Conservation (phyloP, 495 filamentous ascomycete species). For the Clohesyomyces aquaticus region DNA sequence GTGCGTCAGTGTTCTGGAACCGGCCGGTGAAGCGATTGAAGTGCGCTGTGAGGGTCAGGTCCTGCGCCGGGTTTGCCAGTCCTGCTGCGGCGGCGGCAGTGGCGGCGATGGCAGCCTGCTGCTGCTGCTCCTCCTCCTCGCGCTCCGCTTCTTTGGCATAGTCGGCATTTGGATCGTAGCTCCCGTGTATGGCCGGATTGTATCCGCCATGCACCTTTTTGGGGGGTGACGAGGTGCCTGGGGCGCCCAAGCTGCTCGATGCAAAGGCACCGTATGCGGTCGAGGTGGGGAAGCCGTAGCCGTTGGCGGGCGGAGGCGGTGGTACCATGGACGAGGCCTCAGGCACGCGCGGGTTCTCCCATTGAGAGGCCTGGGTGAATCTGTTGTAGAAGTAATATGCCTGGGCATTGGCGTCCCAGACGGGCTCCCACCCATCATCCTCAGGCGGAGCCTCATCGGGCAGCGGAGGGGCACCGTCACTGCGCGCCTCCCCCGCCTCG, state of each 20-base stretch:
- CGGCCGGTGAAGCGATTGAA: slow-evolving; percentile 95
- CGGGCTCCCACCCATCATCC: slow-evolving; percentile 89
- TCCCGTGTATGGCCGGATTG: slow-evolving; percentile 93
- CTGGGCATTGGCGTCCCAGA: slow-evolving; percentile 74
- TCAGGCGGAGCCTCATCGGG: slow-evolving; percentile 47
- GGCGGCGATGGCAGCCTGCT: slow-evolving; percentile 40
- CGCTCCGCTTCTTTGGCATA: slow-evolving; percentile 61
- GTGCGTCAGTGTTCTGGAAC: slow-evolving; percentile 68
- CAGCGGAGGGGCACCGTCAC: slow-evolving; percentile 54
- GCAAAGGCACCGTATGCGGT: slow-evolving; percentile 16
- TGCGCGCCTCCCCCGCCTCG: background rate
- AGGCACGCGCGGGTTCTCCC: slow-evolving; percentile 86
- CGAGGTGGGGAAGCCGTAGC: slow-evolving; percentile 23
- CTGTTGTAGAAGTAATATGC: slow-evolving; percentile 92
- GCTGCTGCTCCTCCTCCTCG: slow-evolving; percentile 49
- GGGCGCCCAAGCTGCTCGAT: slow-evolving; percentile 24
- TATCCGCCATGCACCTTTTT: slow-evolving; percentile 64
- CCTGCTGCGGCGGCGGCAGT: slow-evolving; percentile 32
- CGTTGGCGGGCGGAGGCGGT: too few relatives aligned
- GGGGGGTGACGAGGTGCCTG: slow-evolving; percentile 26
- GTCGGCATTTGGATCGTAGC: slow-evolving; percentile 90
- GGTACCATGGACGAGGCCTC: too few relatives aligned
- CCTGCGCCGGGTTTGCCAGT: slow-evolving; percentile 46
- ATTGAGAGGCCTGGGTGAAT: slow-evolving; percentile 74
- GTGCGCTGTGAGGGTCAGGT: slow-evolving; percentile 67